phyloP scores from a whole-genome alignment of 306 rosid species.

The Prunus fruticosa region DNA sequence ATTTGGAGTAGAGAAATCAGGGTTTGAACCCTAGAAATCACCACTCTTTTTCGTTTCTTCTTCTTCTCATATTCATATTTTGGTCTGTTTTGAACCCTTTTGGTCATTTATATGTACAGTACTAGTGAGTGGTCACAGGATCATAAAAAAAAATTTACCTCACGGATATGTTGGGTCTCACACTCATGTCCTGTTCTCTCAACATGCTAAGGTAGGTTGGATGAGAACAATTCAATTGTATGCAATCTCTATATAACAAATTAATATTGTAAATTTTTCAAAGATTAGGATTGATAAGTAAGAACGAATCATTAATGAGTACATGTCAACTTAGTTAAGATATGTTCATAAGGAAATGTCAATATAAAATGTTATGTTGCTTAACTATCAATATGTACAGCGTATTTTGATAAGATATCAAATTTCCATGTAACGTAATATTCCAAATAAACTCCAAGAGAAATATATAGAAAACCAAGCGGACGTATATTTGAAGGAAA shows the following conservation, averaged over 20 bases:
- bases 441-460: no score
- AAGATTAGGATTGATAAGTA: not conserved
- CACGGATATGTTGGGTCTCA: not conserved
- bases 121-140: not conserved
- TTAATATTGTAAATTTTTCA: not conserved
- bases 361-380: not conserved
- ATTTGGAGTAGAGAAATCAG: no score
- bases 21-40: no score
- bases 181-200: not conserved
- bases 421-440: not conserved
- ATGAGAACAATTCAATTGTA: not conserved
- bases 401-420: not conserved
- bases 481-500: no score
- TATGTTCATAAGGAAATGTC: not conserved
- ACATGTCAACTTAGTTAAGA: not conserved
- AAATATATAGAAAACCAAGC: no score
- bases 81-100: not conserved
- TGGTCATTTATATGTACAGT: not conserved
- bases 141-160: not conserved
- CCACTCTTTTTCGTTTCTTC: no score
- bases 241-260: not conserved
- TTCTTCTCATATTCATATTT: not conserved
- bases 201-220: no score
- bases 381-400: not conserved
- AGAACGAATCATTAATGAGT: not conserved